phyloP scores from a whole-genome alignment of 176 grass and related monocot species.

The Phoenix dactylifera region DNA sequence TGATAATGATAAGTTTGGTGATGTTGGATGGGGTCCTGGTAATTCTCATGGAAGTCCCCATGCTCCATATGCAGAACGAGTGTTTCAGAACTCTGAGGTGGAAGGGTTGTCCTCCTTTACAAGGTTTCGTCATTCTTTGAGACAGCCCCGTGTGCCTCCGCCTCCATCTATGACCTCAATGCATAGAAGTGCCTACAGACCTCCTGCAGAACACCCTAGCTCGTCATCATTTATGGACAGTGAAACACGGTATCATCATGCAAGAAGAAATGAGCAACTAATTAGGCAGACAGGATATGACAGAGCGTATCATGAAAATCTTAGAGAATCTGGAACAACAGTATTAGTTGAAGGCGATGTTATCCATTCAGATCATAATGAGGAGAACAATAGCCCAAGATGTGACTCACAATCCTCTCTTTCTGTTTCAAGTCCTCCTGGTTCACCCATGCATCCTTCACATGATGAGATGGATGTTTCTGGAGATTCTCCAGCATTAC shows the following conservation, averaged over 20 bases:
- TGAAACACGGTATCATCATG: constrained; percentile 18
- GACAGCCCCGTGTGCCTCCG: constrained; percentile 63
- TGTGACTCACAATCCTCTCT: constrained; percentile 76
- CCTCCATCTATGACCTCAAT: constrained; percentile 47
- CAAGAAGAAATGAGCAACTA: constrained; percentile 44
- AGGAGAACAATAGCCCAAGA: constrained; percentile 41
- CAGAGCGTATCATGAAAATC: constrained; percentile 44
- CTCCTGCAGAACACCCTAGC: constrained; percentile 35
- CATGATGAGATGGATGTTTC: constrained; percentile 97
- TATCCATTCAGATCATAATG: constrained; percentile 39
- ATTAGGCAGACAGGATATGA: constrained; percentile 42
- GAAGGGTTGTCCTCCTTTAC: constrained; percentile 58
- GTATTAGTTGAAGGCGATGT: constrained; percentile 24
- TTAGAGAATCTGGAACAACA: constrained; percentile 25
- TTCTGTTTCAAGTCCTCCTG: constrained; percentile 85
- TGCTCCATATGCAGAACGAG: constrained; percentile 44
- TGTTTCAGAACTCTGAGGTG: constrained; percentile 42
- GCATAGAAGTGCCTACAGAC: constrained; percentile 36
- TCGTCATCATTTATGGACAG: constrained; percentile 35
- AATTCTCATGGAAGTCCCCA: constrained; percentile 43
- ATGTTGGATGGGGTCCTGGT: constrained; percentile 46
- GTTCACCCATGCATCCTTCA: constrained; percentile 63
- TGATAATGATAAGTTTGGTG: constrained; percentile 54
- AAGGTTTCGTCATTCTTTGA: constrained; percentile 48
- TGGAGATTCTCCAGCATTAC: constrained; percentile 77